Conservation (phyloP, 176 grass and related monocot genomes). For the Carex pumila region DNA sequence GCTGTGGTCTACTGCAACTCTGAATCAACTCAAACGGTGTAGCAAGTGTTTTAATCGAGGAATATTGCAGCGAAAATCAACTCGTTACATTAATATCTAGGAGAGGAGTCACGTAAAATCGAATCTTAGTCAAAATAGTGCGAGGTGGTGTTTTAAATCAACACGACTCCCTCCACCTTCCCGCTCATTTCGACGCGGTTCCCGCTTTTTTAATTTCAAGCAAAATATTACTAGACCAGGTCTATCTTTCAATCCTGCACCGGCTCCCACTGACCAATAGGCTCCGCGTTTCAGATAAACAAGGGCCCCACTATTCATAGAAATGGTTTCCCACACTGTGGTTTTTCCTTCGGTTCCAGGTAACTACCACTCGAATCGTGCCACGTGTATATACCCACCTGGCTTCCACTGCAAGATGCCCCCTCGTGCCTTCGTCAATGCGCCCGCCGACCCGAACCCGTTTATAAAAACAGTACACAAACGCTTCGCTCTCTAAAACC, state of each 20-base stretch:
- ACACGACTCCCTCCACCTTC: constrained; percentile 1
- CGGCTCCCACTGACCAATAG: neutral
- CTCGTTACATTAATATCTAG: neutral
- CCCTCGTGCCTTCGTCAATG: constrained; percentile 38
- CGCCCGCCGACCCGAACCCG: constrained; percentile 15
- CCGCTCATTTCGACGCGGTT: constrained; percentile 25
- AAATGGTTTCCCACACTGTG: neutral
- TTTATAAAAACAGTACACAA: constrained; percentile 3
- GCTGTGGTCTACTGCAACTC: neutral
- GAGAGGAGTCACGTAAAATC: neutral
- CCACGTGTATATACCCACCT: constrained; percentile 26
- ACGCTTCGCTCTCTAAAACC: constrained; percentile 19
- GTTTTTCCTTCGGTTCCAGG: neutral
- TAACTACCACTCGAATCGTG: neutral
- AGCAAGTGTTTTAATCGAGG: no score
- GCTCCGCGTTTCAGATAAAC: neutral
- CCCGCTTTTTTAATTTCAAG: constrained; percentile 17
- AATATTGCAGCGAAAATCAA: neutral
- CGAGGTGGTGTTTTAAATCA: neutral
- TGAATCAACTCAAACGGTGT: neutral
- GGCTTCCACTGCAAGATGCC: constrained; percentile 41
- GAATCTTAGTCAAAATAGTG: neutral
- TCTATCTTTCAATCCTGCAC: neutral
- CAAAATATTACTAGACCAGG: neutral
- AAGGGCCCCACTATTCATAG: neutral